These are phyloP conservation scores for Ustulina deusta DNA, from an alignment of 2,329 filamentous ascomycete genomes.

Conservation along the genomic window DNA sequence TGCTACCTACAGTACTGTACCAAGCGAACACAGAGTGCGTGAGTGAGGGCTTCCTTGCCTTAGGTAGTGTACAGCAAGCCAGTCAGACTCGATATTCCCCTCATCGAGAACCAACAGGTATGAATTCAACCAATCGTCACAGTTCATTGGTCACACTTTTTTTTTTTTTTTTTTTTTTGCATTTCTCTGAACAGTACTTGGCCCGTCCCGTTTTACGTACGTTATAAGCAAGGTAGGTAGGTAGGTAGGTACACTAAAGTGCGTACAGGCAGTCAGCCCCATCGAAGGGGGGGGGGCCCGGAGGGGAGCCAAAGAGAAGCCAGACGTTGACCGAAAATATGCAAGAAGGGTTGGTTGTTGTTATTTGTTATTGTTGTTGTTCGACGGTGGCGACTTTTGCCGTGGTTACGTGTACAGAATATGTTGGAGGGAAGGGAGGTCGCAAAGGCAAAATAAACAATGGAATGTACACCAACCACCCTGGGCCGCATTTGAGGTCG, in stretches of 20 bases:
- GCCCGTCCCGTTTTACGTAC: conserved; percentile 21
- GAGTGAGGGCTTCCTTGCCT: conserved; percentile 16
- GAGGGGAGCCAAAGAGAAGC: conserved; percentile 29
- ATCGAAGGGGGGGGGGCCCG: background rate
- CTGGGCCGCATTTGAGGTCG: conserved; percentile 38
- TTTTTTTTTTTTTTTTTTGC: background rate
- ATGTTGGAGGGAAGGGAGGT: conserved; percentile 1
- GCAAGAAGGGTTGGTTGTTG: conserved; percentile 11
- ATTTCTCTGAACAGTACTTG: background rate
- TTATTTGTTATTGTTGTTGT: conserved; percentile 5
- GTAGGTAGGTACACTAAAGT: conserved; percentile 15
- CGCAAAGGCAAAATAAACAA: conserved; percentile 21
- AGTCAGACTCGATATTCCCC: conserved; percentile 25
- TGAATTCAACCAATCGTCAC: conserved; percentile 17
- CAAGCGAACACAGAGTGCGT: background rate
- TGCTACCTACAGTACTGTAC: background rate
- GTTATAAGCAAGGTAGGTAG: conserved; percentile 28
- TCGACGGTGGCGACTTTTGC: background rate
- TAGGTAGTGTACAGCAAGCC: conserved; percentile 9
- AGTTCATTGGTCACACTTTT: conserved; percentile 1
- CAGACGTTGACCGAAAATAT: conserved; percentile 38
- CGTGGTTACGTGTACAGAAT: conserved; percentile 16
- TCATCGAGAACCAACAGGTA: conserved; percentile 22
- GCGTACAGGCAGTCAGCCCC: conserved; percentile 7
- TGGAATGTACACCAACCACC: conserved; percentile 18